phyloP scores from a whole-genome alignment of 306 rosid genomes.

The Hylodesmum podocarpum region DNA sequence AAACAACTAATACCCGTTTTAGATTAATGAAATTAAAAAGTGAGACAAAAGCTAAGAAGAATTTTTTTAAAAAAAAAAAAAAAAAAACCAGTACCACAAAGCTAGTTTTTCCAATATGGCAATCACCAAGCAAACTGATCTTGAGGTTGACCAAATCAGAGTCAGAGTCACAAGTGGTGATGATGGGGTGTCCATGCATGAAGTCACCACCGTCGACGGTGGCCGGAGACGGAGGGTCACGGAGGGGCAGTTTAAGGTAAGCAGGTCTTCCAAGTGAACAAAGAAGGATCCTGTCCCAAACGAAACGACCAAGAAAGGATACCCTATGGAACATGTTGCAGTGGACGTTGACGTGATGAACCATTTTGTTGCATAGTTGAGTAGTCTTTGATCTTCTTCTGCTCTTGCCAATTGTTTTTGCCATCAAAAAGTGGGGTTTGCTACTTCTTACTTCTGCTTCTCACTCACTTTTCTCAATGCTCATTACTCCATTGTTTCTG shows the following conservation, averaged over 20 bases:
- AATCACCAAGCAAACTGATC: conserved; percentile 90
- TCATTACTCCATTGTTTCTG: neutral
- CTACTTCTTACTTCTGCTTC: neutral
- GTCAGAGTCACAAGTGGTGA: conserved; percentile 46
- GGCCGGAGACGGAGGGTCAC: neutral
- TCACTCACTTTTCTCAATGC: neutral
- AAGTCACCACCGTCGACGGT: neutral
- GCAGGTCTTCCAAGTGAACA: conserved; percentile 53
- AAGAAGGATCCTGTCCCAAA: conserved; percentile 70
- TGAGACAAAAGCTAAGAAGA: too few species aligned
- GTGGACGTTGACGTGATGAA: conserved; percentile 51
- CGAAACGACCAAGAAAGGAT: conserved; percentile 56
- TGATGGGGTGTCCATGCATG: conserved; percentile 17
- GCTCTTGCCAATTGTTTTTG: conserved; percentile 40
- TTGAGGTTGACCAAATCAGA: conserved; percentile 80
- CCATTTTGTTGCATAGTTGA: conserved; percentile 56
- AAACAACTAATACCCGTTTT: neutral
- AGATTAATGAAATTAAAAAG: neutral
- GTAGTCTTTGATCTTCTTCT: conserved; percentile 53
- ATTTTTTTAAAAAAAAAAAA: neutral
- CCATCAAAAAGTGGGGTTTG: conserved; percentile 30
- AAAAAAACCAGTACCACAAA: conserved; percentile 51
- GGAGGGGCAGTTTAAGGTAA: conserved; percentile 54
- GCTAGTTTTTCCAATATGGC: conserved; percentile 90
- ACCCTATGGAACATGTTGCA: conserved; percentile 55